Evolutionary conservation across 169 alveolate genomes (phyloP), one percentile per base, ranked within the genome.

Genomic region (Plasmodium sp.): DNA sequence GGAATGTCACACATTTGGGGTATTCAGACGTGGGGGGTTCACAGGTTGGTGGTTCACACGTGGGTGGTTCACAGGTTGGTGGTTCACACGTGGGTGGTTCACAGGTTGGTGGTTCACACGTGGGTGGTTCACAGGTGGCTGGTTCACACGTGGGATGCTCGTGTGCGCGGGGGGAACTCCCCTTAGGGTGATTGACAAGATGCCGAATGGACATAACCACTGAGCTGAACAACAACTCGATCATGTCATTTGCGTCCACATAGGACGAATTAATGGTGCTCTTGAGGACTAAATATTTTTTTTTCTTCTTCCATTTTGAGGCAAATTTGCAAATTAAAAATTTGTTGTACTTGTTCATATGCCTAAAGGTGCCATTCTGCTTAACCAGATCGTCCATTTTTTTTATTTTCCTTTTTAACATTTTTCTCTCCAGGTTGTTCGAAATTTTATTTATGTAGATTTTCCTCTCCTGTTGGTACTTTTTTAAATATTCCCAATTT

Each of bases 281-380:
- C 18, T 48, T 86, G 12, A 86, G 80, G 56, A 86, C 51, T 54
- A 86, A 79, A 54, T 75, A 75, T 75, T 86, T 77, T 86, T 77
- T 86, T 86, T 56, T 16, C 16, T 86, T 86, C 18, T 54, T 75
- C 72, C 73, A 56, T 43, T 72, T 73, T 86, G 56, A 54, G 22
- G 9, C 2, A 77, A 86, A 75, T 86, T 75, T 86, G 45, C 9
- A 54, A 39, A 86, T 74, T 4, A 86, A 75, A 75, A 51, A 75
- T 86, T 86, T 86, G 72, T 75, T 86, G 48, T 86, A 86, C 48
- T 86, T 86, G 71, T 77, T 75, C 39, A 86, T 34, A 45, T 86
- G 56, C 71, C 33, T 86, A 58, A 86, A 86, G 31, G 56, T 79
- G 71, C 7, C 33, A 86, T 86, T 56, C 81, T 54, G 39, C 80